Evolutionary conservation across 164 flowering plant genomes (phyloP).

Genomic region (Akebia trifoliata): DNA sequence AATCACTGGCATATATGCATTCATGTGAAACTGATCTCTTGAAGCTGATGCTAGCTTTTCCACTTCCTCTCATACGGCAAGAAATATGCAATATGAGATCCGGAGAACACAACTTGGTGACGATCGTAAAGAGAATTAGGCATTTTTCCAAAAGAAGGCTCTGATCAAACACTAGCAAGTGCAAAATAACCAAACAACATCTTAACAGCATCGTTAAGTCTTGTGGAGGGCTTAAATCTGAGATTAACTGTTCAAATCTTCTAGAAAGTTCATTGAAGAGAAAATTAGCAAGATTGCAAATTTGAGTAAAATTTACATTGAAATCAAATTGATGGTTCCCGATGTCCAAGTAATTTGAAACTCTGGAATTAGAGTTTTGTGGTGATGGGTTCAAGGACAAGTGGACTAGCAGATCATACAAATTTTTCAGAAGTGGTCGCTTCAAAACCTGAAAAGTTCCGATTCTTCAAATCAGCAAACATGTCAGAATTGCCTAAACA

Average conservation of each 20-base stretch:
- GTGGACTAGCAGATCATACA: slow-evolving; percentile 28
- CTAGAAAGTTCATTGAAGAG: slow-evolving; percentile 34
- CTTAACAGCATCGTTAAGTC: slow-evolving; percentile 42
- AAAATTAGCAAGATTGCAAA: slow-evolving; percentile 27
- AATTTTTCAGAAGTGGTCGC: slow-evolving; percentile 18
- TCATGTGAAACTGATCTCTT: slow-evolving; percentile 27
- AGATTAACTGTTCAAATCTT: slow-evolving; percentile 24
- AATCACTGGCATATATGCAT: slow-evolving; percentile 12
- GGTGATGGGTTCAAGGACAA: slow-evolving; percentile 17
- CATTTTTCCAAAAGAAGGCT: slow-evolving; percentile 31
- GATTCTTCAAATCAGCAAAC: not conserved
- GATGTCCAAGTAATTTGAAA: not conserved
- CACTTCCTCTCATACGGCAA: slow-evolving; percentile 1
- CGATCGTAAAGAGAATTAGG: slow-evolving; percentile 20
- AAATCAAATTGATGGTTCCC: slow-evolving; percentile 5
- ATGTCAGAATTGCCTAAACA: not conserved
- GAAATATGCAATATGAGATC: slow-evolving; percentile 15
- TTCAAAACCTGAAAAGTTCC: slow-evolving; percentile 28
- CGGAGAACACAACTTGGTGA: slow-evolving; percentile 22
- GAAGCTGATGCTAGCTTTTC: slow-evolving; percentile 16
- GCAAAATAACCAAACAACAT: slow-evolving; percentile 47
- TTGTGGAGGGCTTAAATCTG: slow-evolving; percentile 15
- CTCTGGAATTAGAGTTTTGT: not conserved
- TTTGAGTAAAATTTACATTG: slow-evolving; percentile 17
- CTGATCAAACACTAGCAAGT: slow-evolving; percentile 29